These are phyloP conservation scores for Cucumis cinereus DNA, from an alignment of 306 rosid species.

Conservation along the genomic window DNA sequence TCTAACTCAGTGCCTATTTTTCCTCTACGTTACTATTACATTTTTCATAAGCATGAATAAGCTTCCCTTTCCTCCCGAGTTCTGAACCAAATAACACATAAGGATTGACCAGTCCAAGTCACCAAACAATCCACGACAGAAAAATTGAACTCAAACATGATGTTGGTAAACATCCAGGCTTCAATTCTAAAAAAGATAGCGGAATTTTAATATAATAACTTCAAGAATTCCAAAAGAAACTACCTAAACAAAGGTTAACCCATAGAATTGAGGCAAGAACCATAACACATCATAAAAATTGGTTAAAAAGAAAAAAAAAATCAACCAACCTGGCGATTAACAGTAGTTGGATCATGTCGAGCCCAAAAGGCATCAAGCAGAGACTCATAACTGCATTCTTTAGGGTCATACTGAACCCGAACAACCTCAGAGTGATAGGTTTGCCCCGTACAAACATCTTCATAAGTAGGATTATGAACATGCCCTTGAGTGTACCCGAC, in stretches of 20 bases:
- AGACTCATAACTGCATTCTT: constrained; percentile 41
- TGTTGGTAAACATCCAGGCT: neutral
- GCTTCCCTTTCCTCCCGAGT: neutral
- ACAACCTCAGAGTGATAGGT: constrained; percentile 69
- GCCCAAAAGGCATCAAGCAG: constrained; percentile 76
- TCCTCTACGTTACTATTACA: neutral
- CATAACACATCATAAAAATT: neutral
- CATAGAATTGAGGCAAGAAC: neutral
- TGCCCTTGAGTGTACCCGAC: constrained; percentile 80
- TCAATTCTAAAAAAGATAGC: neutral
- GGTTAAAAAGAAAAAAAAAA: neutral
- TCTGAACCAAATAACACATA: neutral
- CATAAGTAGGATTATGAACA: constrained; percentile 61
- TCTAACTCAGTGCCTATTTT: neutral
- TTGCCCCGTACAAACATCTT: constrained; percentile 73
- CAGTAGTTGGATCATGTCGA: constrained; percentile 80
- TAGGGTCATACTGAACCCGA: constrained; percentile 73
- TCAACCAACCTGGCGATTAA: constrained; percentile 65
- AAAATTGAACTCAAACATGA: neutral
- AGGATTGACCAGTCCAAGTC: neutral
- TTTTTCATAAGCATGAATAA: neutral
- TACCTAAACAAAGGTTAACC: neutral
- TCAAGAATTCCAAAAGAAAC: neutral
- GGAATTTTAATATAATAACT: neutral
- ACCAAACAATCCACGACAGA: neutral